Evolutionary conservation across 2,329 filamentous ascomycete species (phyloP).

Genomic region (Botrytis tulipae): DNA sequence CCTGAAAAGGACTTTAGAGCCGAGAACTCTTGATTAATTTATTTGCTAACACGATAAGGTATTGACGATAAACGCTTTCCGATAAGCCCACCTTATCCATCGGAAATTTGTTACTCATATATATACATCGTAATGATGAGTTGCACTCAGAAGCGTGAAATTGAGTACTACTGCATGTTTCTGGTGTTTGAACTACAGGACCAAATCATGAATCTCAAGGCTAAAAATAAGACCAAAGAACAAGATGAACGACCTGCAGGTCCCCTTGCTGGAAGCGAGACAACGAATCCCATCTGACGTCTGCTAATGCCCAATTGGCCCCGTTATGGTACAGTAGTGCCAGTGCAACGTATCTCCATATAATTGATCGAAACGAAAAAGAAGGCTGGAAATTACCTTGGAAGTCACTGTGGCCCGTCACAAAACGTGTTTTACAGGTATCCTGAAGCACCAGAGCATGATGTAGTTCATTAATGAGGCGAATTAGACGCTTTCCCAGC

Average conservation of each 20-base stretch:
- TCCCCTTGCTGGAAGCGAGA: constrained; percentile 11
- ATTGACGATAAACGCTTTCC: background rate
- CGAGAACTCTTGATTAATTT: background rate
- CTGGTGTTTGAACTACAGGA: background rate
- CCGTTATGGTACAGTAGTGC: constrained; percentile 3
- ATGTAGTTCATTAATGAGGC: background rate
- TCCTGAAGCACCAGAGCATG: background rate
- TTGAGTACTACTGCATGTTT: background rate
- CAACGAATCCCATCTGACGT: background rate
- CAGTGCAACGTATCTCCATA: constrained; percentile 9
- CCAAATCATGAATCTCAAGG: background rate
- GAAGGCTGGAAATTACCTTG: constrained; percentile 13
- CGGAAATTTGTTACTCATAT: background rate
- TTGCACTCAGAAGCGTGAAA: background rate
- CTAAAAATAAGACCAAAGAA: background rate
- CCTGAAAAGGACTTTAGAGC: background rate
- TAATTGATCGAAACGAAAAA: constrained; percentile 20
- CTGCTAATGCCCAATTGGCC: constrained; percentile 14
- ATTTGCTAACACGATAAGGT: background rate
- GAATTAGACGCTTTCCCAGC: constrained; percentile 14
- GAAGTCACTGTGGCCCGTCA: background rate
- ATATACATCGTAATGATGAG: background rate
- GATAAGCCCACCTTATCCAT: background rate
- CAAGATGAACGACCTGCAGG: constrained; percentile 4
- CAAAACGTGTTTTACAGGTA: constrained; percentile 2